Conservation (phyloP, 164 flowering plant species). For the Liquidambar formosana region DNA sequence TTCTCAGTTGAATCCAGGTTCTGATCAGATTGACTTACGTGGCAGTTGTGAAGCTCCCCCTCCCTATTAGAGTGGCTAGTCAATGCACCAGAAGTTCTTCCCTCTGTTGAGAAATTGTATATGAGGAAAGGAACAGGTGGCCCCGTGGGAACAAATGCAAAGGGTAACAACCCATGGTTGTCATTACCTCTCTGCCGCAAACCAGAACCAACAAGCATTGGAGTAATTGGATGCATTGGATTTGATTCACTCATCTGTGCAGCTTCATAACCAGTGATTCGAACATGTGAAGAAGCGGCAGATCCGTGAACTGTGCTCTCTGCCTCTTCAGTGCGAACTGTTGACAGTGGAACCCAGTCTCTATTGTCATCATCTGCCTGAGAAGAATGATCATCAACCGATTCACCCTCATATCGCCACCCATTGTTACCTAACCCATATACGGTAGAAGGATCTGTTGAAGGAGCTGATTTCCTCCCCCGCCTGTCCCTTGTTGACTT, state of each 20-base stretch:
- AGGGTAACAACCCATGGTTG: constrained; percentile 44
- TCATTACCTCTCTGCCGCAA: constrained; percentile 51
- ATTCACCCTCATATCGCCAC: constrained; percentile 4
- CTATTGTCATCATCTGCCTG: constrained; percentile 54
- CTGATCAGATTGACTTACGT: constrained; percentile 38
- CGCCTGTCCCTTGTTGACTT: constrained; percentile 60
- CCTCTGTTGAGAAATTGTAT: constrained; percentile 54
- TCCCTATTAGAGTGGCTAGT: constrained; percentile 48
- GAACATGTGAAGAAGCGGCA: constrained; percentile 32
- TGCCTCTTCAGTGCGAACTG: constrained; percentile 32
- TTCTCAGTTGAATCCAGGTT: constrained; percentile 47
- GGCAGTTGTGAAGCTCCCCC: constrained; percentile 34
- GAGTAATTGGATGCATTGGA: constrained; percentile 57
- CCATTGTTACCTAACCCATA: constrained; percentile 54
- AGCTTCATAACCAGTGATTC: constrained; percentile 48
- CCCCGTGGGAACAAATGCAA: constrained; percentile 82
- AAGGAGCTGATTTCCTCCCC: constrained; percentile 47
- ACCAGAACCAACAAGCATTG: constrained; percentile 60
- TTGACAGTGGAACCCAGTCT: constrained; percentile 49
- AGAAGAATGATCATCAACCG: constrained; percentile 38
- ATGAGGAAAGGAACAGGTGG: constrained; percentile 83
- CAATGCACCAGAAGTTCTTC: constrained; percentile 49
- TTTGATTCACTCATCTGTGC: constrained; percentile 65
- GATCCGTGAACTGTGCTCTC: constrained; percentile 38
- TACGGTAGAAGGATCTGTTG: constrained; percentile 30